Evolutionary conservation across 1,139 yeast species (phyloP).

Genomic region (Debaryomyces coudertii): DNA sequence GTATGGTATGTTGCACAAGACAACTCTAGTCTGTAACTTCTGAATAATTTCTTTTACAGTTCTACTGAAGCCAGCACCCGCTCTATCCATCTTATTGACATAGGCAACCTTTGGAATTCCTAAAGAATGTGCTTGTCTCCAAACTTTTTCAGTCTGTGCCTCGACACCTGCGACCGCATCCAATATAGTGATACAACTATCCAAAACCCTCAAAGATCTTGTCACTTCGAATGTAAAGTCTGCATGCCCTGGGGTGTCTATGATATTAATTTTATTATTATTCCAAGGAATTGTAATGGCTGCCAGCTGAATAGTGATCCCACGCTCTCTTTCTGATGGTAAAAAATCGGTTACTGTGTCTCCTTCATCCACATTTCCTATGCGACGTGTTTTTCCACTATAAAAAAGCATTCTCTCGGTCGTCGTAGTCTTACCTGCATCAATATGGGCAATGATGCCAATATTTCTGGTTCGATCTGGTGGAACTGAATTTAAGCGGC

Average conservation of each 20-base stretch:
- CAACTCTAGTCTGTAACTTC: conserved; percentile 74
- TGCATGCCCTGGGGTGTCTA: conserved; percentile 99
- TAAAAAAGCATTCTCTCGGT: conserved; percentile 91
- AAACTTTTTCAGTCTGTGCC: conserved; percentile 96
- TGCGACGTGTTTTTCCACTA: conserved; percentile 75
- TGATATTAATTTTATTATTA: conserved; percentile 71
- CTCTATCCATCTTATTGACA: conserved; percentile 94
- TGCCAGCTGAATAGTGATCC: conserved; percentile 95
- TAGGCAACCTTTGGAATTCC: conserved; percentile 75
- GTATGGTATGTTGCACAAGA: conserved; percentile 78
- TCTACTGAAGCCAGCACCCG: conserved; percentile 92
- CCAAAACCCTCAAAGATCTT: conserved; percentile 84
- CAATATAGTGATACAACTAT: conserved; percentile 88
- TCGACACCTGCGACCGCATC: conserved; percentile 99
- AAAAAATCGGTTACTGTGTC: conserved; percentile 94
- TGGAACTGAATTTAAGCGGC: conserved; percentile 32
- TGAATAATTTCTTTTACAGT: conserved; percentile 85
- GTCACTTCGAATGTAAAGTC: conserved; percentile 96
- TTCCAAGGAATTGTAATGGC: conserved; percentile 94
- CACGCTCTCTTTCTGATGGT: conserved; percentile 89
- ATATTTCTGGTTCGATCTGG: conserved; percentile 58
- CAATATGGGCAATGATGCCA: conserved; percentile 85
- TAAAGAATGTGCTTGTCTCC: conserved; percentile 80
- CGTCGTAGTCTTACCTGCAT: conserved; percentile 90
- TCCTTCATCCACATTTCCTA: conserved; percentile 96